Percentiles rank a stretch among this genome's conserved stretches.
phyloP scores from a whole-genome alignment of 768 basidiomycete genomes.

The Exidia glandulosa region DNA sequence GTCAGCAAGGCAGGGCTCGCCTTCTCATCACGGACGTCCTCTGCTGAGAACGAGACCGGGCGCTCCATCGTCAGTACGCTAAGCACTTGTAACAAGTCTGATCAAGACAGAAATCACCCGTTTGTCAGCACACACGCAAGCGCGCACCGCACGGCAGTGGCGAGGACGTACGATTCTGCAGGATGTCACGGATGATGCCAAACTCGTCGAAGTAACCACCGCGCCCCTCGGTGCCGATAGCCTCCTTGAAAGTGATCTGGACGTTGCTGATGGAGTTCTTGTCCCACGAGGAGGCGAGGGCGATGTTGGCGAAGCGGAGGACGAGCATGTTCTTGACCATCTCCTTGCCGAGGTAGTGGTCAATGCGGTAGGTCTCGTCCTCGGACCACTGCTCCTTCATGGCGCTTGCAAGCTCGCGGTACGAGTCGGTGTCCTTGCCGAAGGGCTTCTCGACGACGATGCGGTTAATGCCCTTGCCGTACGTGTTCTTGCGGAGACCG shows the following conservation, averaged over 20 bases:
- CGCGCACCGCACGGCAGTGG: neutral
- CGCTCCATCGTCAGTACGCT: constrained; percentile 96
- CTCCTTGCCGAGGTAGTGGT: constrained; percentile 99
- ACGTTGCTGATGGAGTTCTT: constrained; percentile 94
- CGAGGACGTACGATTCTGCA: constrained; percentile 84
- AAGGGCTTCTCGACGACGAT: constrained; percentile 99
- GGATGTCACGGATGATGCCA: constrained; percentile 94
- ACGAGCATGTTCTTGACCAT: constrained; percentile 99
- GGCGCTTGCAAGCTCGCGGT: constrained; percentile 60
- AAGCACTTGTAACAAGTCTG: constrained; percentile 91
- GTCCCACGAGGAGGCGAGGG: constrained; percentile 84
- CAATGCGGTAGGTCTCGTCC: constrained; percentile 97
- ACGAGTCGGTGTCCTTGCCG: constrained; percentile 85
- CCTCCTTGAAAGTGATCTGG: constrained; percentile 99
- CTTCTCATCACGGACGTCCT: constrained; percentile 99
- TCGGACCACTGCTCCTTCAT: constrained; percentile 87
- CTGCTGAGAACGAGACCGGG: constrained; percentile 91
- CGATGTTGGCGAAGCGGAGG: constrained; percentile 88
- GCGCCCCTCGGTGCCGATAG: constrained; percentile 98
- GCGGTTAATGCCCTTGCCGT: constrained; percentile 69
- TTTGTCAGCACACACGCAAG: neutral
- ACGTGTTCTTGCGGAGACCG: constrained; percentile 74
- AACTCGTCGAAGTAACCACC: constrained; percentile 99
- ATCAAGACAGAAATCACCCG: constrained; percentile 8
- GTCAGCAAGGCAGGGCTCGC: constrained; percentile 27